Evolutionary conservation across 2,329 filamentous ascomycete genomes (phyloP).

Genomic region (Endoconidiophora laricicola): DNA sequence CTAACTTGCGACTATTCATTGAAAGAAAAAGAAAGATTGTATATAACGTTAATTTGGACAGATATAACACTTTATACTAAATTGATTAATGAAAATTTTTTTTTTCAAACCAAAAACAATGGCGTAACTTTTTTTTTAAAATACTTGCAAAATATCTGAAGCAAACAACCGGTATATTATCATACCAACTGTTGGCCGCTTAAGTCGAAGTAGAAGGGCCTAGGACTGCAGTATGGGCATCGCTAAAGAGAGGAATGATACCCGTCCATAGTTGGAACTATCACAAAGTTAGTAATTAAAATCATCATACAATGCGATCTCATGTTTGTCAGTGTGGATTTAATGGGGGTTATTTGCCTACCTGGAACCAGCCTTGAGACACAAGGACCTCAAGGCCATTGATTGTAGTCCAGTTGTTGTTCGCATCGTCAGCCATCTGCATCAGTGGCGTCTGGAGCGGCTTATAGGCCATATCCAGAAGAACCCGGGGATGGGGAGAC

Average conservation of each 20-base stretch:
- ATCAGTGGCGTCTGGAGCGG: constrained; percentile 71
- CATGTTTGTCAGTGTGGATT: neutral
- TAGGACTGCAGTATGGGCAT: constrained; percentile 47
- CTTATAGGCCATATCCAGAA: constrained; percentile 96
- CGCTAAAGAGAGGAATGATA: constrained; percentile 54
- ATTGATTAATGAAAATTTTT: too few species aligned
- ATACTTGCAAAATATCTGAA: neutral
- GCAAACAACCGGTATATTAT: neutral
- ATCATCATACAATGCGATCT: neutral
- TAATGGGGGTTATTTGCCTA: constrained; percentile 20
- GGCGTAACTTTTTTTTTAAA: neutral
- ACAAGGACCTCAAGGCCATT: constrained; percentile 78
- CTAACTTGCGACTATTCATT: too few species aligned
- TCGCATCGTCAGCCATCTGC: constrained; percentile 55
- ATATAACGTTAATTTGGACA: too few species aligned
- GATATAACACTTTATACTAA: too few species aligned
- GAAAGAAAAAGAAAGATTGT: too few species aligned
- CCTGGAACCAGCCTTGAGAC: constrained; percentile 79
- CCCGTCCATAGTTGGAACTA: constrained; percentile 75
- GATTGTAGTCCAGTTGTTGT: constrained; percentile 53
- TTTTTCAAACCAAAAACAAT: too few species aligned
- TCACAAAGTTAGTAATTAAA: constrained; percentile 15
- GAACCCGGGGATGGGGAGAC: constrained; percentile 29
- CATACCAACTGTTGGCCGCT: too few species aligned
- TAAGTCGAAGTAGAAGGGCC: constrained; percentile 15